Conservation (phyloP, 805 yeast genomes). For the Brettanomyces naardenensis region DNA sequence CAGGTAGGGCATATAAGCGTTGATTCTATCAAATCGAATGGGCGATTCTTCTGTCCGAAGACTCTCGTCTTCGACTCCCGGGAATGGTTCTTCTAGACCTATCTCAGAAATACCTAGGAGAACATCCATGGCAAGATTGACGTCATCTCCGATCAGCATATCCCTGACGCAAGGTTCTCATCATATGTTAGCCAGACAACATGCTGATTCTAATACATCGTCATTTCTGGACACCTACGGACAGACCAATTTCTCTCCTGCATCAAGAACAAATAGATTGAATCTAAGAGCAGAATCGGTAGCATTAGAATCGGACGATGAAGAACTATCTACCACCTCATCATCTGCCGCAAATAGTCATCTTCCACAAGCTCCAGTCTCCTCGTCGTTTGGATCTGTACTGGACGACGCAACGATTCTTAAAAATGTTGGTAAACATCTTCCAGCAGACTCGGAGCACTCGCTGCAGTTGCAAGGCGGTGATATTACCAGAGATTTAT, state of each 20-base stretch:
- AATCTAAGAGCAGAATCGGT: constrained; percentile 11
- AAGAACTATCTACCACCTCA: neutral
- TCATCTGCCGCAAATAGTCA: constrained; percentile 1
- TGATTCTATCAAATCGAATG: neutral
- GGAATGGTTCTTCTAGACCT: neutral
- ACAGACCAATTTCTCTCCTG: neutral
- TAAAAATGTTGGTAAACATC: constrained; percentile 29
- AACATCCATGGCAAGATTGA: constrained; percentile 27
- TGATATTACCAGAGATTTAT: constrained; percentile 43
- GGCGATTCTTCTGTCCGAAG: neutral
- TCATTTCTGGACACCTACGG: constrained; percentile 4
- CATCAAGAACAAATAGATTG: neutral
- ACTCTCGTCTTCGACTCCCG: constrained; percentile 6
- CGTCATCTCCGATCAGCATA: constrained; percentile 20
- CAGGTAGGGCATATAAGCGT: too few relatives aligned
- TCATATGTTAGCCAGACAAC: constrained; percentile 9
- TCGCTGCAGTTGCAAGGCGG: constrained; percentile 39
- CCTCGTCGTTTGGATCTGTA: constrained; percentile 18
- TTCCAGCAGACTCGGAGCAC: constrained; percentile 25
- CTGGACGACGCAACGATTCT: constrained; percentile 28
- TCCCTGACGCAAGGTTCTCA: constrained; percentile 8
- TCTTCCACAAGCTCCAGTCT: constrained; percentile 1
- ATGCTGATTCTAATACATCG: constrained; percentile 15
- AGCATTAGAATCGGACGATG: constrained; percentile 15
- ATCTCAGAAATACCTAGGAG: constrained; percentile 17